Evolutionary conservation across 371 early-diverging fungal species (phyloP), one percentile per base, ranked within the genome.

Genomic region (Mortierella sp.): DNA sequence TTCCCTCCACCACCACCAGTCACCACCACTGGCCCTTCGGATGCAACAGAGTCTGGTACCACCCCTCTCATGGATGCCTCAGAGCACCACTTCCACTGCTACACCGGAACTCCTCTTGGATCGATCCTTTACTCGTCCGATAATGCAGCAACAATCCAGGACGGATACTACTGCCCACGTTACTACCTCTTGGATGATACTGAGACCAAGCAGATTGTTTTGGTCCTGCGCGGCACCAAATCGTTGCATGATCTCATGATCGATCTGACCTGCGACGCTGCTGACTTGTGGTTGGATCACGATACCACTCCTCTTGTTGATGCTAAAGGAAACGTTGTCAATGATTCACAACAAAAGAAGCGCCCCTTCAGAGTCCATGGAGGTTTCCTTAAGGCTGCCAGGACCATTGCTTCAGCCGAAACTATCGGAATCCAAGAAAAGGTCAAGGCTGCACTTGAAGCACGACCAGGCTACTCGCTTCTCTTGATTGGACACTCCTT

Each of bases 371-470:
- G 64, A 42, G 79, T 79, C 10, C 79, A 79, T 43, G 60, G 67
- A 0, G 79, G 79, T n/a, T 79, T 79, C 70, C 47, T 79, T 22
- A 73, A 70, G 37, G 79, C 79, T 10, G 79, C 79, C 9, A 49
- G 74, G 9, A 79, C 79, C 0, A 79, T 79, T 47, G 79, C 79
- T 9, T 72, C 79, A 4, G 70, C 74, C 28, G 79, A 79, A 5
- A 79, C 79, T n/a, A 67, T 79, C 43, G 79, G 79, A 0, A 79
- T 79, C 22, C 79, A 79, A 42, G 79, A 79, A 43, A 73, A 70
- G 59, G 66, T 79, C 70, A 73, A 79, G 43, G 73, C 64, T 0
- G 79, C 79, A 2, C 31, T 79, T 35, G 74, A 73, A 45, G 55
- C 65, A 0, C 66, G 79, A 26, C 79, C 79, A 1, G 79, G 45